Evolutionary conservation across 176 grass and related monocot species (phyloP), one percentile per base, ranked within the genome.

Genomic region (Guadua angustifolia): DNA sequence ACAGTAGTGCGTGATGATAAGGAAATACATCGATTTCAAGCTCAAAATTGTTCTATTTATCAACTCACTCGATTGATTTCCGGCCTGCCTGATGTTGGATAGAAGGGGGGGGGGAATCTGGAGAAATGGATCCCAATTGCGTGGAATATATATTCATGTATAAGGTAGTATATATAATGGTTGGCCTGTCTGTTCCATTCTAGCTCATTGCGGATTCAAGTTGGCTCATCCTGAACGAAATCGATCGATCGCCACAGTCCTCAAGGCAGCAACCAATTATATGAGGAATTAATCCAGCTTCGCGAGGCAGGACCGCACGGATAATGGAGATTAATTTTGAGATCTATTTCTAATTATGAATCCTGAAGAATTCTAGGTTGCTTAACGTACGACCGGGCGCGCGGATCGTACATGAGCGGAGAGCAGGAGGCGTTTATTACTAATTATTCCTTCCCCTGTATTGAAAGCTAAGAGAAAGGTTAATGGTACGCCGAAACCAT

Each of bases 91-190:
- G 35, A 26, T 65, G 62, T 35, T 12, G 25, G 46, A 33, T 46
- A 19, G 15, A 5, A 32, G 17, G 38, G 29, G 29, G 29, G 43
- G 8, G 43, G 43, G 7, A 4, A 42, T 65, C 17, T 35, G 9
- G 66, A 15, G 5, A 69, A 43, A 42, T 38, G 38, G 9, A 69
- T 12, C 16, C 36, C 16, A 11, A 2, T 43, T 43, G 6, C 9
- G 49, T 22, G 50, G 29, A 75, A 38, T 38, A 74, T 74, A 38
- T 38, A 74, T 74, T 35, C 29, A 74, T 52, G n/a, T 14, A 51
- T 33, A 15, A 5, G 14, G 26, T 38, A n/a, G 39, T 40, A 40
- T 40, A 32, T 40, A 40, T 40, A 32, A 50, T 32, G 69, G 44
- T 32, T 50, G 44, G 69, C 44, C 9, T 16, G 70, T 73, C 70